phyloP scores from a whole-genome alignment of 306 rosid genomes.

The Vicia villosa region DNA sequence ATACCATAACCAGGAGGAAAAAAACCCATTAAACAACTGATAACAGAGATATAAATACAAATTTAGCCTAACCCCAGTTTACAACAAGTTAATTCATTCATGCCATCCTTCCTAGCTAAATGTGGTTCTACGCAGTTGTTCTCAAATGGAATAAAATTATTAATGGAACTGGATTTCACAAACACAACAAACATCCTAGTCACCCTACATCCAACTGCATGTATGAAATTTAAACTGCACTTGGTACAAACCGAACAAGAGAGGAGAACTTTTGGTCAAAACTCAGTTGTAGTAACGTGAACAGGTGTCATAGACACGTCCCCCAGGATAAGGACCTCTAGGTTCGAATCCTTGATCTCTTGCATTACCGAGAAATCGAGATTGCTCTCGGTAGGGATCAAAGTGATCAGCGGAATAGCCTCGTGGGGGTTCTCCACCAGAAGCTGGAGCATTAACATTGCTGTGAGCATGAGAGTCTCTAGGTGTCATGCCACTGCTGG shows the following conservation, averaged over 20 bases:
- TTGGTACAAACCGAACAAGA: slow-evolving; percentile 16
- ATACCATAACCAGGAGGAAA: neutral
- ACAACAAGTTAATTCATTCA: neutral
- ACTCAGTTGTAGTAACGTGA: slow-evolving; percentile 66
- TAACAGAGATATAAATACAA: slow-evolving; percentile 1
- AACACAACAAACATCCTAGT: slow-evolving; percentile 18
- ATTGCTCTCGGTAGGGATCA: slow-evolving; percentile 71
- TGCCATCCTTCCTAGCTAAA: neutral
- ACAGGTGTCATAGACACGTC: slow-evolving; percentile 83
- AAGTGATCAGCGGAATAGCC: slow-evolving; percentile 58
- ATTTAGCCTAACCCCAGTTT: neutral
- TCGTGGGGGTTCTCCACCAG: slow-evolving; percentile 53
- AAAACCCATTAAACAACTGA: neutral
- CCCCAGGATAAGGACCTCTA: slow-evolving; percentile 74
- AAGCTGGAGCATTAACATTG: slow-evolving; percentile 48
- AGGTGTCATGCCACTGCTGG: slow-evolving; percentile 53
- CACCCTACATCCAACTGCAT: slow-evolving; percentile 18
- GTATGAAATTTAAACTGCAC: slow-evolving; percentile 35
- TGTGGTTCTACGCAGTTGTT: neutral
- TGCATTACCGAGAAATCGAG: slow-evolving; percentile 76
- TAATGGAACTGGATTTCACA: slow-evolving; percentile 11
- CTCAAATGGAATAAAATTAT: slow-evolving; percentile 9
- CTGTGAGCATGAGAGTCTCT: slow-evolving; percentile 57
- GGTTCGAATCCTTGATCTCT: slow-evolving; percentile 68
- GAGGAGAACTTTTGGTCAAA: slow-evolving; percentile 28